Conservation (phyloP, 164 flowering plant species). For the Piper betle region DNA sequence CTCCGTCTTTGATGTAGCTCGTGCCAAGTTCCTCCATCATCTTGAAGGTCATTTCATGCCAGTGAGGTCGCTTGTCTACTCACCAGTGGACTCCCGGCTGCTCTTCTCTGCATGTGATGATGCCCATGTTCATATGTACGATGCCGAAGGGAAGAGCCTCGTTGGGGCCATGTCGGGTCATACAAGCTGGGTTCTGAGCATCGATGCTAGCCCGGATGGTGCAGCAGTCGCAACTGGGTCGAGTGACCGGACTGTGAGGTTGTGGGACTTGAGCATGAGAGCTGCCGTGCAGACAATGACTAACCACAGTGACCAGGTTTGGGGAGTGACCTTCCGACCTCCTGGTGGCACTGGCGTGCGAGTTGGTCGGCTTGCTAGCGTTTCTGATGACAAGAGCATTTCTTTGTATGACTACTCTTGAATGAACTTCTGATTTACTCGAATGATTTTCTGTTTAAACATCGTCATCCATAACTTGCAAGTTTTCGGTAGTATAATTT, state of each 20-base stretch:
- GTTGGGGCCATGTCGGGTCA: constrained; percentile 87
- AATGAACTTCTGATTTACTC: background rate
- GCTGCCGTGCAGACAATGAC: constrained; percentile 87
- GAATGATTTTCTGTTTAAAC: no score
- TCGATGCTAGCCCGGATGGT: constrained; percentile 95
- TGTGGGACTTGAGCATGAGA: constrained; percentile 90
- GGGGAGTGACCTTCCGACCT: constrained; percentile 95
- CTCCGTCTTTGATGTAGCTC: constrained; percentile 69
- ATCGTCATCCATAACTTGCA: no score
- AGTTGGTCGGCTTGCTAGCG: constrained; percentile 80
- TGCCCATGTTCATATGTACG: constrained; percentile 73
- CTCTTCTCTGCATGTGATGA: constrained; percentile 90
- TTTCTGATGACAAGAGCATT: constrained; percentile 89
- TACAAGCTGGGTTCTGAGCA: constrained; percentile 84
- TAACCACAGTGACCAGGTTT: constrained; percentile 81
- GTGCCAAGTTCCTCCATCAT: constrained; percentile 79
- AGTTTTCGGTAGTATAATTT: no score
- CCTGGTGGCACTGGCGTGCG: constrained; percentile 45
- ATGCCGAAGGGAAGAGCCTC: constrained; percentile 72
- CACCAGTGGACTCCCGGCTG: constrained; percentile 59
- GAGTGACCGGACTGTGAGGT: constrained; percentile 77
- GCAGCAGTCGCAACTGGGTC: constrained; percentile 86
- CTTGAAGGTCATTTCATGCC: constrained; percentile 97
- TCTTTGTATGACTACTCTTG: constrained; percentile 75
- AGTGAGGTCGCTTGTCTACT: constrained; percentile 72